Base-by-base conservation (phyloP, 306 rosid species). In the Malus fusca region DNA sequence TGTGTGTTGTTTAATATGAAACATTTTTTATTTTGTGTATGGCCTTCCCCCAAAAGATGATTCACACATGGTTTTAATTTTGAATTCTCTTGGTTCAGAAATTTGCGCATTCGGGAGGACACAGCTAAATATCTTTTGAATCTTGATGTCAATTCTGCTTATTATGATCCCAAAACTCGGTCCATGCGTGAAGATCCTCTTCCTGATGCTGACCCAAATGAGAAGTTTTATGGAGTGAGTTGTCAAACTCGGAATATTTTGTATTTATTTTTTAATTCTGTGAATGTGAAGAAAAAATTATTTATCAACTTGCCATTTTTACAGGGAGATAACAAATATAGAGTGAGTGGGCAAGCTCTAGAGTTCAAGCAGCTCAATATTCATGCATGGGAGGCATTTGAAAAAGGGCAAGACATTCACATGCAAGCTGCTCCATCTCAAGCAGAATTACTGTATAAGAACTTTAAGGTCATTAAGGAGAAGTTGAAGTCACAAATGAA, bases 151-250 rank as follows among this genome's bases (percentile, higher is more conserved):
- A 84, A 85, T 70, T 89, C 90, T 21, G 81, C 88, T 13, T 71
- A 82, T 62, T 89, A 87, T 23, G 91, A 87, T 80, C 94, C 90
- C 3, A 87, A 87, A 73, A 85, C 87, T 8, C 82, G 77, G 51
- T 89, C 94, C 17, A 89, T 85, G 94, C 78, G 91, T 28, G 90
- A 85, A 19, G 90, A 87, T 80, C 94, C 90, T 42, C 87, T 89
- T 78, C 88, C 88, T 14, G 86, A 87, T 84, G 88, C 87, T 14
- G 88, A 83, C 44, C 87, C 80, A 2, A 87, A 82, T 74, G 87
- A 89, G 59, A 90, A 86, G 68, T 88, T 90, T 55, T 86, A 88
- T 76, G 82, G n/a, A 46, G 95, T 87, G 66, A 82, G 90, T 77
- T 74, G 33, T 68, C 4, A 21, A 68, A 25, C 15, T 12, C 0